Conservation (phyloP, 2,329 filamentous ascomycete species). For the Dothidotthia symphoricarpi region DNA sequence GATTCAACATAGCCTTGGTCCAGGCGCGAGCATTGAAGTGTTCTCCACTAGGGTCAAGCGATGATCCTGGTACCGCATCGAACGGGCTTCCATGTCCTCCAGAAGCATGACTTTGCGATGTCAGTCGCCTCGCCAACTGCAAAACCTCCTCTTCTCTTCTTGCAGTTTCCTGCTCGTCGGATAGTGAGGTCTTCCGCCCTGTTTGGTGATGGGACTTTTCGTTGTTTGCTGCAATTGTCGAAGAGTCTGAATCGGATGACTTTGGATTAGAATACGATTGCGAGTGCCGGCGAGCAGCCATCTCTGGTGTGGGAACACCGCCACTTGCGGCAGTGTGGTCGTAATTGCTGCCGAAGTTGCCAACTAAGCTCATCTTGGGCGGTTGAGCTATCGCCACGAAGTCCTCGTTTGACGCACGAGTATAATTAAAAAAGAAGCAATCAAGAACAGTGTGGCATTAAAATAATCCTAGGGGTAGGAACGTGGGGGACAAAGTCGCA, state of each 20-base stretch:
- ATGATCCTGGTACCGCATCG: slow-evolving; percentile 42
- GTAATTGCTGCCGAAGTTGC: slow-evolving; percentile 46
- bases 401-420: slow-evolving; percentile 4
- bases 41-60: slow-evolving; percentile 47
- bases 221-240: slow-evolving; percentile 29
- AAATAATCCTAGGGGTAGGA: no score
- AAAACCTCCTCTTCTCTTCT: slow-evolving; percentile 40
- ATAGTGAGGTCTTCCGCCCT: no score
- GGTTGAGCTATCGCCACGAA: slow-evolving; percentile 9
- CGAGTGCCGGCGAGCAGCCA: slow-evolving; percentile 22
- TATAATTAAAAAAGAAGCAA: slow-evolving; percentile 1
- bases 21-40: slow-evolving; percentile 51
- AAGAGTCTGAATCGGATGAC: slow-evolving; percentile 29
- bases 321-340: slow-evolving; percentile 41
- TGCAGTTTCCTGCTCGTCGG: slow-evolving; percentile 18
- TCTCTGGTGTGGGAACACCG: slow-evolving; percentile 37
- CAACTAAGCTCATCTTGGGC: slow-evolving; percentile 44
- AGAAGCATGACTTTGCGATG: slow-evolving; percentile 41
- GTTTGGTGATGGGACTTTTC: no score
- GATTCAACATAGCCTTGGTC: slow-evolving; percentile 52
- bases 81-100: slow-evolving; percentile 42
- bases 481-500: no score
- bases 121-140: slow-evolving; percentile 45
- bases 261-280: slow-evolving; percentile 14
- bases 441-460: no score